Evolutionary conservation across 352 stramenopile species (phyloP), one percentile per base, ranked within the genome.

Genomic region (Phytopythium vexans): DNA sequence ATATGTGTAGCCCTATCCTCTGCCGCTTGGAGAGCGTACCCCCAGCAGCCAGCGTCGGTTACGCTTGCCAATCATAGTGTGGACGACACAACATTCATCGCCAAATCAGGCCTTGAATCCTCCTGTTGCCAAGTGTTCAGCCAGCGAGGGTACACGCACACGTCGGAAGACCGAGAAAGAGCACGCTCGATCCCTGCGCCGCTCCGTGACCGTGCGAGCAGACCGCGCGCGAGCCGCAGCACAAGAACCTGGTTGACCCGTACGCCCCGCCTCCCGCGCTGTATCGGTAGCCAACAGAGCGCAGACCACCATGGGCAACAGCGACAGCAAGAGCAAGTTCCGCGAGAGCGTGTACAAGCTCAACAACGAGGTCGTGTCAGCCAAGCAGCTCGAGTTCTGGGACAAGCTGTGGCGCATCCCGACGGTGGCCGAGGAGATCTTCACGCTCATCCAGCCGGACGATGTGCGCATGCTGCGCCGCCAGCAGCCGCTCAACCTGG

Each of bases 261-360:
- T 27, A 27, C 21, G 21, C 21, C 21, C 21, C 21, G 21, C 21
- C 21, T 27, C 21, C 21, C 21, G 2, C 21, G 21, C 21, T 27
- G 21, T 27, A 27, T 27, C 21, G 21, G 21, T 27, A 27, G 21
- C 21, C 21, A 27, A 27, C 21, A 27, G 21, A 6, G 11, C 37
- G 27, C 35, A 8, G 2, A 4, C 12, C 6, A 40, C 10, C 46
- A 95, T 95, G 85, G 85, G 85, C 52, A 93, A 93, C 66, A 92
- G 81, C 69, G 83, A 95, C 66, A 93, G 82, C 66, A 95, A 93
- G 77, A 92, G 81, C 73, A 95, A 93, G 78, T 95, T 95, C 70
- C 82, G 83, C 66, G 85, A 95, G 78, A 92, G 77, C 68, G 85
- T 95, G 47, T 93, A 95, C 73, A 95, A 95, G 77, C 80, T 95